phyloP scores from a whole-genome alignment of 139 green algal genomes.

The Chlorella ohadii region DNA sequence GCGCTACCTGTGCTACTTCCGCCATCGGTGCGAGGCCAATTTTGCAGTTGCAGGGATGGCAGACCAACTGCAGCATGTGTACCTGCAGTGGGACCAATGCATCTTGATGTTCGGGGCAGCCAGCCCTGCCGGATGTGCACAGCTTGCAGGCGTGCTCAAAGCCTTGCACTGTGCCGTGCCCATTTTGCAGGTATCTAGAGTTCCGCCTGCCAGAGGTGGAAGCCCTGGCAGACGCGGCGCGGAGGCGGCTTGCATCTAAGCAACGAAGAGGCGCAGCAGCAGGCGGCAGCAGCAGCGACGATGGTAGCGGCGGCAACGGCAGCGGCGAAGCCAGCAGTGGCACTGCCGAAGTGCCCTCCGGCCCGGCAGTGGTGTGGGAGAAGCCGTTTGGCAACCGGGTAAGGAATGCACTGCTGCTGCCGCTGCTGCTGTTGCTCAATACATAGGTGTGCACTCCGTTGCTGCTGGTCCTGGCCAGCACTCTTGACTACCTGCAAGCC shows the following conservation, averaged over 20 bases:
- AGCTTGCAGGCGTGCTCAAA: too few relatives aligned
- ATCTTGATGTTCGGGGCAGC: too few relatives aligned
- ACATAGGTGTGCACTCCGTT: background rate
- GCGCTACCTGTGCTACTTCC: constrained; percentile 66
- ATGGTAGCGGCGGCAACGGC: background rate
- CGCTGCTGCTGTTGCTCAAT: background rate
- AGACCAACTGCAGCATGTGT: too few relatives aligned
- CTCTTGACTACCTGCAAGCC: too few relatives aligned
- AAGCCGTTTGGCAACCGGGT: constrained; percentile 31
- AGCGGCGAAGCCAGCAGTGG: background rate
- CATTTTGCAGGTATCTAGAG: constrained; percentile 65
- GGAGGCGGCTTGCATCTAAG: constrained; percentile 4
- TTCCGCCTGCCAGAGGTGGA: constrained; percentile 76
- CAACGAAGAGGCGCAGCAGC: background rate
- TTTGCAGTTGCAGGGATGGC: too few relatives aligned
- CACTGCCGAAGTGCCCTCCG: background rate
- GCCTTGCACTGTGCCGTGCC: too few relatives aligned
- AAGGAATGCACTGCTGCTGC: background rate
- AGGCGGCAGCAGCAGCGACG: background rate
- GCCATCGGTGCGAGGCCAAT: constrained; percentile 46
- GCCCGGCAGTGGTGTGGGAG: constrained; percentile 22
- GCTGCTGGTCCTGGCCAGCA: background rate
- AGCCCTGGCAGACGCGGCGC: constrained; percentile 47
- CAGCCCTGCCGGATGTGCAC: too few relatives aligned
- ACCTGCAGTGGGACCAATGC: too few relatives aligned